Evolutionary conservation across 2,329 filamentous ascomycete species (phyloP), one percentile per base, ranked within the genome.

Genomic region (Fusarium ramigenum): DNA sequence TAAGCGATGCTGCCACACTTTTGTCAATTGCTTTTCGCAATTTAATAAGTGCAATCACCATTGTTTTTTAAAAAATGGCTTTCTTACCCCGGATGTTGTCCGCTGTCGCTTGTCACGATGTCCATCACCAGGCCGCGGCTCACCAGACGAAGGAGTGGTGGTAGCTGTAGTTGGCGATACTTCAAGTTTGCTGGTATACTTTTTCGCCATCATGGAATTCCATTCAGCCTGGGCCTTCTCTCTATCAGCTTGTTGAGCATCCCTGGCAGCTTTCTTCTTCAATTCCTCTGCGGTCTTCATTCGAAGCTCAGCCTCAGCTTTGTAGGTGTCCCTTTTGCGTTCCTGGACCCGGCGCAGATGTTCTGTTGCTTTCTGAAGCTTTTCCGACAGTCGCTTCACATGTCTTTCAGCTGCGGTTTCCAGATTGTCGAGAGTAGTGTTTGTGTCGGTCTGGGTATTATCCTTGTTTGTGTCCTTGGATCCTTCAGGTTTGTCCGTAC

Each of bases 331-430:
- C 14, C 40, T 42, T 3, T 42, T 42, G 21, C 40, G 40, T 14
- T 42, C 23, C 1, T 42, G 40, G 9, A n/a, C 21, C 21, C 3
- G 2, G 2, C 40, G 21, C 14, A 42, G 6, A 4, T 9, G 1
- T 7, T 42, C 40, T 21, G 5, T 42, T 2, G 40, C 40, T 16
- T n/a, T n/a, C 40, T 42, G 40, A 4, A 42, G 40, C 8, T 10
- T 42, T n/a, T n/a, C 40, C 40, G 8, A 6, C 9, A 42, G 3
- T 4, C 1, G 15, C 3, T n/a, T 42, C 40, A 42, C 40, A 0
- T 21, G 8, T 0, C 9, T 42, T 10, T 42, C 40, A 16, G 40
- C 40, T 42, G 5, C 40, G 5, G 8, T 7, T n/a, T 42, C 40
- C 40, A 42, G 5, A 6, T 42, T 14, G 40, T 42, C 40, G 21